Conservation (phyloP, 2,329 filamentous ascomycete genomes). For the Chaetoscypha palmicola region DNA sequence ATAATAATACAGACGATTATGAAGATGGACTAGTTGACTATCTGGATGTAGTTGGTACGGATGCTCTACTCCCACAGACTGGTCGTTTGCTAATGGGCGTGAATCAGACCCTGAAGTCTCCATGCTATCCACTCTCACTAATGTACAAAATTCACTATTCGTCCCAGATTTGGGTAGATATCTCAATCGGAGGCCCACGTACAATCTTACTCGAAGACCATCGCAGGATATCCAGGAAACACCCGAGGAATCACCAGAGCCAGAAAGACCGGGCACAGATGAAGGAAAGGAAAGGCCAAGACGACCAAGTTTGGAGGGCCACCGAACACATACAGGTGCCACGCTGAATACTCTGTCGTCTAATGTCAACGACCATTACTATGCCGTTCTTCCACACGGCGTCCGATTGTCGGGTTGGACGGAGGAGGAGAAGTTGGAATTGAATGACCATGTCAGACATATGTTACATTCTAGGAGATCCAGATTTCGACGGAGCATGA, state of each 20-base stretch:
- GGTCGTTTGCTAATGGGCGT: too few species aligned
- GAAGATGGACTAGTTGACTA: conserved; percentile 58
- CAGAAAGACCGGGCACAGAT: conserved; percentile 6
- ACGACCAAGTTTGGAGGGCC: conserved; percentile 8
- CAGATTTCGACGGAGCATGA: conserved; percentile 71
- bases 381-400: conserved; percentile 73
- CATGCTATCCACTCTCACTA: conserved; percentile 76
- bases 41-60: conserved; percentile 61
- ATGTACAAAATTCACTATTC: conserved; percentile 86
- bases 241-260: conserved; percentile 12
- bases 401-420: conserved; percentile 67
- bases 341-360: conserved; percentile 56
- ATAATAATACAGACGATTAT: conserved; percentile 40
- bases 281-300: conserved; percentile 15
- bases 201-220: conserved; percentile 55
- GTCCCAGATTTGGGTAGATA: conserved; percentile 71
- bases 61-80: too few species aligned
- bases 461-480: conserved; percentile 77
- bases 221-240: too few species aligned
- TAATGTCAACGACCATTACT: conserved; percentile 60
- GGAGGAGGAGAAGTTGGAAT: conserved; percentile 62
- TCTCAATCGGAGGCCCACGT: conserved; percentile 72
- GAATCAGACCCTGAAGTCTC: conserved; percentile 44
- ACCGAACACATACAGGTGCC: conserved; percentile 19
- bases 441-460: conserved; percentile 80